These are phyloP conservation scores for Neospermospora avenae DNA, from an alignment of 2,329 filamentous ascomycete species.

Conservation along the genomic window DNA sequence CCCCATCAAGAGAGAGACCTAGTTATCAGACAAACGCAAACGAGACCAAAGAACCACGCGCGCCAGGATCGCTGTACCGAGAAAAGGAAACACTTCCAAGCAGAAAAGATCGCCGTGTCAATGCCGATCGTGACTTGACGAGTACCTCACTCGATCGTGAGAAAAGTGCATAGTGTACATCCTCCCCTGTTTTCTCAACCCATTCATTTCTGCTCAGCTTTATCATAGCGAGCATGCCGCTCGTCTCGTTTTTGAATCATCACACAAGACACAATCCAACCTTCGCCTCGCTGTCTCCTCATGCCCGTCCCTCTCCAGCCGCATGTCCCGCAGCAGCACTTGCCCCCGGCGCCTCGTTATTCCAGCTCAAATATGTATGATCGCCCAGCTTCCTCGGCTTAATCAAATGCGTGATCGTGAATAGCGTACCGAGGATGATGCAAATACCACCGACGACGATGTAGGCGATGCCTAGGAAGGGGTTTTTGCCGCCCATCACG, in stretches of 20 bases:
- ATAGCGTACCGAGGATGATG: slow-evolving; percentile 81
- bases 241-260: too few species aligned
- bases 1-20: neutral
- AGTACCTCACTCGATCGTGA: neutral
- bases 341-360: slow-evolving; percentile 63
- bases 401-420: slow-evolving; percentile 87
- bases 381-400: slow-evolving; percentile 97
- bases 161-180: slow-evolving; percentile 16
- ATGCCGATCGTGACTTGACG: neutral
- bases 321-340: slow-evolving; percentile 39
- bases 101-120: neutral
- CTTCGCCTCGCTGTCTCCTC: too few species aligned
- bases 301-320: slow-evolving; percentile 8
- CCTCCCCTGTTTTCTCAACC: neutral
- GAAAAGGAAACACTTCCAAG: neutral
- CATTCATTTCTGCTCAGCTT: too few species aligned
- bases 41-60: neutral
- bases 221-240: too few species aligned
- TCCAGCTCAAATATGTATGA: slow-evolving; percentile 97
- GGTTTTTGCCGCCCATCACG: slow-evolving; percentile 91
- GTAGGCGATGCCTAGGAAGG: slow-evolving; percentile 95
- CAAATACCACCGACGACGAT: slow-evolving; percentile 91
- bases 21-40: neutral
- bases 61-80: slow-evolving; percentile 1
- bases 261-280: too few species aligned